Evolutionary conservation across 2,329 filamentous ascomycete genomes (phyloP), one percentile per base, ranked within the genome.

Genomic region (Verticillium tricorpus): DNA sequence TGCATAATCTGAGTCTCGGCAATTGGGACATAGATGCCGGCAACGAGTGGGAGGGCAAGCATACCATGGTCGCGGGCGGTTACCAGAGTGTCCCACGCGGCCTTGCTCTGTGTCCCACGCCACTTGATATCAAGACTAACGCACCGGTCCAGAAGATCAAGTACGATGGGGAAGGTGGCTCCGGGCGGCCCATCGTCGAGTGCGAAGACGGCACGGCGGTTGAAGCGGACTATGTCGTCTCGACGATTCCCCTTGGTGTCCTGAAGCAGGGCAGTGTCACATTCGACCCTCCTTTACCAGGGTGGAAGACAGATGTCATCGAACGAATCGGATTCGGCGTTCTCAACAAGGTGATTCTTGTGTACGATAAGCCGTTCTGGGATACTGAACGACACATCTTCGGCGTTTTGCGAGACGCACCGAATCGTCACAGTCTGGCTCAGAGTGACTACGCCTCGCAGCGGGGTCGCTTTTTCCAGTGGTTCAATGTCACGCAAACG

Each of bases 11-110:
- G 19, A 98, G 94, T 73, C 85, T 99, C 15, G 87, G 89, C 8
- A 89, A 93, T 0, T 98, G 96, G 92, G 96, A 99, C 74, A 93
- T 99, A 69, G 96, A 99, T 71, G 93, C 93, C 58, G 95, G 95
- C 0, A 97, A 99, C 69, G 95, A 99, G 72, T 99, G 96, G 79
- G 93, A 97, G 73, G 95, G 95, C 7, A 89, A 91, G 64, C 96
- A 99, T 73, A 92, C 92, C 1, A 94, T 97, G 84, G 87, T 99
- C 3, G 84, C 96, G 31, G 95, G 96, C 50, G 95, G 95, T 1
- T 99, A 98, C 71, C 93, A 96, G 68, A 92, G 93, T 70, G 87
- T 99, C 55, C 91, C 94, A n/a, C 88, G 92, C 67, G 95, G 93
- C 3, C 78, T 99, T 8, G 88, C 91, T 76, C 86, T 90, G 58